Evolutionary conservation across 768 basidiomycete species (phyloP).

Genomic region (Suillus subalutaceus): DNA sequence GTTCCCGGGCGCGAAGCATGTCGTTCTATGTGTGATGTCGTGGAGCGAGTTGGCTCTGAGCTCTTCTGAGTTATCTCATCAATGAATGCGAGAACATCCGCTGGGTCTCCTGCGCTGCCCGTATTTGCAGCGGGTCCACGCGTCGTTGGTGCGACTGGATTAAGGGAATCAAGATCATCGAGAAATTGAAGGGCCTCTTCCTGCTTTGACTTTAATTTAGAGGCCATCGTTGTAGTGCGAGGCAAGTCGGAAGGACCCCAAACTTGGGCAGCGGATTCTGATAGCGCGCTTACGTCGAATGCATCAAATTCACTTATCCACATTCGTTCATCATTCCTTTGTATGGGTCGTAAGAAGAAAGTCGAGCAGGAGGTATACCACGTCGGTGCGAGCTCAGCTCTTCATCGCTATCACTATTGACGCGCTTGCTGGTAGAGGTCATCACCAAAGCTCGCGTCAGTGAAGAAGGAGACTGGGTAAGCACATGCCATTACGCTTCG

Average conservation of each 20-base stretch:
- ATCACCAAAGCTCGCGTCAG: conserved; percentile 60
- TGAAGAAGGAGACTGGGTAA: conserved; percentile 54
- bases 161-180: conserved; percentile 89
- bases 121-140: conserved; percentile 25
- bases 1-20: conserved; percentile 69
- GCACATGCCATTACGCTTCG: conserved; percentile 20
- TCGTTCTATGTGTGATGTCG: conserved; percentile 56
- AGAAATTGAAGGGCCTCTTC: conserved; percentile 92
- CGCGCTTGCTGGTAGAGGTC: conserved; percentile 47
- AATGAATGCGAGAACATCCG: conserved; percentile 89
- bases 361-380: conserved; percentile 43
- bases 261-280: conserved; percentile 1
- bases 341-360: conserved; percentile 32
- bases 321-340: neutral
- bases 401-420: conserved; percentile 1
- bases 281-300: conserved; percentile 3
- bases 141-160: conserved; percentile 39
- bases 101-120: conserved; percentile 63
- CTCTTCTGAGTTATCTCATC: conserved; percentile 95
- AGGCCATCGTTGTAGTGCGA: conserved; percentile 31
- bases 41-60: conserved; percentile 69
- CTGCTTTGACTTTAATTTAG: conserved; percentile 73
- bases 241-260: conserved; percentile 1
- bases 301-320: neutral
- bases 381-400: conserved; percentile 42